phyloP scores from a whole-genome alignment of 192 early-diverging fungal genomes.

The Physocladia obscura region DNA sequence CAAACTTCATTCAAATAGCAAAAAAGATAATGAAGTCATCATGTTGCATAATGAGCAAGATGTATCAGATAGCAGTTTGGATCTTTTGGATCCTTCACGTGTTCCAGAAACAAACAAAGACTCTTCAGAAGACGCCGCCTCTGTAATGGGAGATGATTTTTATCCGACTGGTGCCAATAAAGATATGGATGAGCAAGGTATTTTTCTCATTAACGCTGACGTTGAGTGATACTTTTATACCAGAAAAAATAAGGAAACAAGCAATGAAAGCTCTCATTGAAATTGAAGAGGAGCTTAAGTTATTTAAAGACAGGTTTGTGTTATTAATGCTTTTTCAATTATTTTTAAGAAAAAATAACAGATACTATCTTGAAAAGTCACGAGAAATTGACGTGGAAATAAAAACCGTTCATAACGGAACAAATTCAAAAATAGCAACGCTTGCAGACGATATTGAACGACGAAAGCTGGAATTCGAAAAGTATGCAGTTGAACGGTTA shows the following conservation, averaged over 20 bases:
- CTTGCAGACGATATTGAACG: background rate
- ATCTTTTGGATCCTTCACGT: background rate
- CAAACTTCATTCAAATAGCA: too few species aligned
- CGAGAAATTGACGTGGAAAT: slow-evolving; percentile 13
- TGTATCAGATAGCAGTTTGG: too few species aligned
- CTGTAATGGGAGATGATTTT: background rate
- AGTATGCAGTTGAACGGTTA: background rate
- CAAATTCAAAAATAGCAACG: slow-evolving; percentile 4
- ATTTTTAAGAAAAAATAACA: too few species aligned
- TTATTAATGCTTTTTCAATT: background rate
- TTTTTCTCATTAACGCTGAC: too few species aligned
- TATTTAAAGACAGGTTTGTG: slow-evolving; percentile 18
- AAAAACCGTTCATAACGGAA: slow-evolving; percentile 10
- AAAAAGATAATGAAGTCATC: too few species aligned
- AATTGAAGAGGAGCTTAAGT: background rate
- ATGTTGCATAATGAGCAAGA: too few species aligned
- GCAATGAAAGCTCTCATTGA: slow-evolving; percentile 11
- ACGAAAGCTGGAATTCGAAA: slow-evolving; percentile 10
- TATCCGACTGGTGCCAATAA: too few species aligned
- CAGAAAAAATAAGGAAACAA: slow-evolving; percentile 12
- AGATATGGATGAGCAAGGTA: too few species aligned
- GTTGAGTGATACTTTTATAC: too few species aligned
- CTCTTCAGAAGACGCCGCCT: background rate
- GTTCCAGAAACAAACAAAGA: background rate
- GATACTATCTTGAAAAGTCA: slow-evolving; percentile 11